Evolutionary conservation across 2,329 filamentous ascomycete species (phyloP).

Genomic region (Pochonia chlamydosporia): DNA sequence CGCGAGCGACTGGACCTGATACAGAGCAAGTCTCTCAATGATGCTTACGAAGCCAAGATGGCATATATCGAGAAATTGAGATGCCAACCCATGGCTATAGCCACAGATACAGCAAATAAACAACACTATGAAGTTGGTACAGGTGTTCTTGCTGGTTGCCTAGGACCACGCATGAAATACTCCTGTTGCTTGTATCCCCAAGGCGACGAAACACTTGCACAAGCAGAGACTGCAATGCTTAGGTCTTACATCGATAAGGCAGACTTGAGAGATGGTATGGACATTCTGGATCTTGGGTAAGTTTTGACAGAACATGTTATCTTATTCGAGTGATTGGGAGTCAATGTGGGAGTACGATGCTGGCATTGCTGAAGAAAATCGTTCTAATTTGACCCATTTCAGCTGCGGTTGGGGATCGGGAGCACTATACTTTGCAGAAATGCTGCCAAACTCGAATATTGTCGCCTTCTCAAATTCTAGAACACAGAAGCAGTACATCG

Average conservation of each 20-base stretch:
- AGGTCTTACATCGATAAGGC: conserved; percentile 56
- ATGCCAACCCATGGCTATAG: conserved; percentile 59
- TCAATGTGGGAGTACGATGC: no score
- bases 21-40: conserved; percentile 43
- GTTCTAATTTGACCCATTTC: background rate
- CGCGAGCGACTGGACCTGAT: conserved; percentile 53
- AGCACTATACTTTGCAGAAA: conserved; percentile 59
- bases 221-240: conserved; percentile 64
- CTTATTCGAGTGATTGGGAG: no score
- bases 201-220: conserved; percentile 54
- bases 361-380: background rate
- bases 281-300: conserved; percentile 56
- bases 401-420: conserved; percentile 66
- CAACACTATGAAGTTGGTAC: conserved; percentile 72
- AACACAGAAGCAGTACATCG: conserved; percentile 64
- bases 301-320: conserved; percentile 10
- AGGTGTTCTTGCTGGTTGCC: conserved; percentile 51
- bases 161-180: conserved; percentile 70
- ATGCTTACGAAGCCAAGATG: conserved; percentile 55
- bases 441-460: conserved; percentile 55
- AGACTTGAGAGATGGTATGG: conserved; percentile 53
- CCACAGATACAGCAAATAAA: conserved; percentile 58
- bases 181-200: conserved; percentile 60
- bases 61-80: conserved; percentile 55
- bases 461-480: conserved; percentile 65